Percentiles rank a stretch among this genome's conserved stretches.
phyloP scores from a whole-genome alignment of 1,284 basidiomycete species.

The Hortiboletus rubellus region DNA sequence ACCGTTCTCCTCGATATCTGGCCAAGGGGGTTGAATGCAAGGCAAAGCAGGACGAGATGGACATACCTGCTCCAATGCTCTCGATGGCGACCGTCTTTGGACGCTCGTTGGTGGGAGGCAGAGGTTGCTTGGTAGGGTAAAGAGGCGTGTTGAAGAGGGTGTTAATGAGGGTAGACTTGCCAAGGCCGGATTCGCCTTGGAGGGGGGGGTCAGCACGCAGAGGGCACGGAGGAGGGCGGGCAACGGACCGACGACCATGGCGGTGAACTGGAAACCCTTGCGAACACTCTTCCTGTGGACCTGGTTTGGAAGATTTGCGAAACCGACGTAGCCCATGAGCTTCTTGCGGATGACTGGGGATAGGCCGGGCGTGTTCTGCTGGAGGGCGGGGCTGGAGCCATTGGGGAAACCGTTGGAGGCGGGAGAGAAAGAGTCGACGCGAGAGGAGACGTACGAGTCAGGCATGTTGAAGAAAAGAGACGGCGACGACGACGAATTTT shows the following conservation, averaged over 20 bases:
- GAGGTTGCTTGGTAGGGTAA: conserved; percentile 83
- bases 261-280: conserved; percentile 96
- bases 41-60: not conserved
- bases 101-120: conserved; percentile 81
- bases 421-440: conserved; percentile 59
- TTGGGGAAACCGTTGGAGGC: conserved; percentile 56
- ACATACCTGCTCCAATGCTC: conserved; percentile 89
- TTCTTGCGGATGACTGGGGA: conserved; percentile 84
- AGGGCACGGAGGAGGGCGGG: conserved; percentile 15
- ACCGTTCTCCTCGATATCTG: conserved; percentile 97
- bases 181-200: conserved; percentile 92
- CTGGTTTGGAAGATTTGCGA: conserved; percentile 96
- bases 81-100: conserved; percentile 94
- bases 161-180: conserved; percentile 97
- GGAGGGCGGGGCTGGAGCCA: conserved; percentile 60
- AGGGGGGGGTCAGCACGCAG: conserved; percentile 13
- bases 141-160: conserved; percentile 95
- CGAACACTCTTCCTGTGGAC: conserved; percentile 95
- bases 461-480: conserved; percentile 50
- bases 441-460: conserved; percentile 65
- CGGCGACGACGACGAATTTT: conserved; percentile 38
- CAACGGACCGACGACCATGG: conserved; percentile 91
- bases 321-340: conserved; percentile 86
- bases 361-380: conserved; percentile 44
- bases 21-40: conserved; percentile 23